phyloP scores from a whole-genome alignment of 208 protist genomes.

The Acanthamoeba sp. region DNA sequence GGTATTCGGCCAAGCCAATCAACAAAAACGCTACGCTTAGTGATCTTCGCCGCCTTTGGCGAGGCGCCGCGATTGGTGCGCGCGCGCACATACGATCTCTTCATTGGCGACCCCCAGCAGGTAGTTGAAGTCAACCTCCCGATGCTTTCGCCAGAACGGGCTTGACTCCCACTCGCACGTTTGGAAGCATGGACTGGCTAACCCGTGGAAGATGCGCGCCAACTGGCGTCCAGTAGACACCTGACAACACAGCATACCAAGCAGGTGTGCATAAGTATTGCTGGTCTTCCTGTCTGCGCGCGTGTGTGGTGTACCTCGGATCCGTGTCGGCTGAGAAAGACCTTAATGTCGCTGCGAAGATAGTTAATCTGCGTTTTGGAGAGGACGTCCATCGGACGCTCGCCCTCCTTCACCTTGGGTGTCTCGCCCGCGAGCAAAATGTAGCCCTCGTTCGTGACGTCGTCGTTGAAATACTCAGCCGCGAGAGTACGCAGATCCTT shows the following conservation, averaged over 20 bases:
- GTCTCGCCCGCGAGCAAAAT: not conserved
- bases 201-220: not conserved
- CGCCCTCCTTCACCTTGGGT: not conserved
- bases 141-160: constrained; percentile 13
- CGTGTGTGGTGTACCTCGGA: not conserved
- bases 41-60: too few relatives aligned
- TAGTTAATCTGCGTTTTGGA: not conserved
- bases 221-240: not conserved
- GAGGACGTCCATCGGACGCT: not conserved
- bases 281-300: too few relatives aligned
- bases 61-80: not conserved
- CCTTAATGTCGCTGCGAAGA: constrained; percentile 19
- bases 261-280: too few relatives aligned
- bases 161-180: not conserved
- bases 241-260: too few relatives aligned
- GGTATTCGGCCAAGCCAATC: too few relatives aligned
- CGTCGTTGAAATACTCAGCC: not conserved
- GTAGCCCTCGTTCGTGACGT: not conserved
- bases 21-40: too few relatives aligned
- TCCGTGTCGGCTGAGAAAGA: not conserved
- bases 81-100: not conserved
- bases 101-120: not conserved
- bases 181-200: not conserved
- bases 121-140: constrained; percentile 10
- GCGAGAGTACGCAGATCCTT: not conserved